phyloP scores from a whole-genome alignment of 2,329 filamentous ascomycete species.

The Neofusicoccum parvum region DNA sequence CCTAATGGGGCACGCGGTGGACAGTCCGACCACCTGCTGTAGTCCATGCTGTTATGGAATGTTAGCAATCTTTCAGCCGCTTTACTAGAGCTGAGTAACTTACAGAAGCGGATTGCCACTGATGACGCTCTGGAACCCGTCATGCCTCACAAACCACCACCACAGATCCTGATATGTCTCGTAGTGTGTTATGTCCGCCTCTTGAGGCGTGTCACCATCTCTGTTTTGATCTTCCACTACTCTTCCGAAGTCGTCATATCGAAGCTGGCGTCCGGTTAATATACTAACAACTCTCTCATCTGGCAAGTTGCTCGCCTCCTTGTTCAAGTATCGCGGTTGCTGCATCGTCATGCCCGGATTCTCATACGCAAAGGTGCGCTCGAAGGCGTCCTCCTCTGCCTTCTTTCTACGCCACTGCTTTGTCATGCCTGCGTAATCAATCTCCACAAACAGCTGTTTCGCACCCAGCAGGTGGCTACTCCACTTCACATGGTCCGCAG shows the following conservation, averaged over 20 bases:
- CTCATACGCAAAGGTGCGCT: slow-evolving; percentile 37
- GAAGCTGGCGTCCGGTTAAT: slow-evolving; percentile 59
- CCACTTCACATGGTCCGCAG: slow-evolving; percentile 94
- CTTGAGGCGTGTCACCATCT: slow-evolving; percentile 35
- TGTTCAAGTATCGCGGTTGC: slow-evolving; percentile 35
- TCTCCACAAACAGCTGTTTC: slow-evolving; percentile 77
- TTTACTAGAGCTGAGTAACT: slow-evolving; percentile 43
- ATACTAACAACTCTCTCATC: slow-evolving; percentile 58
- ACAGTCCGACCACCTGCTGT: slow-evolving; percentile 80
- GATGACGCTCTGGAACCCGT: slow-evolving; percentile 85
- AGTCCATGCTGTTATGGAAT: slow-evolving; percentile 66
- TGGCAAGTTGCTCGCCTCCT: slow-evolving; percentile 23
- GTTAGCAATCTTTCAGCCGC: background rate
- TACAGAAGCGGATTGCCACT: slow-evolving; percentile 85
- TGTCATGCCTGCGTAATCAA: slow-evolving; percentile 75
- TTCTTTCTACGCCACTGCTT: slow-evolving; percentile 69
- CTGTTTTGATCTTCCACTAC: slow-evolving; percentile 42
- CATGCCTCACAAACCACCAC: slow-evolving; percentile 97
- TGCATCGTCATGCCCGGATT: slow-evolving; percentile 37
- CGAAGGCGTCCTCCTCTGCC: slow-evolving; percentile 48
- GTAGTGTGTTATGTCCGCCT: slow-evolving; percentile 72
- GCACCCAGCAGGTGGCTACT: slow-evolving; percentile 87
- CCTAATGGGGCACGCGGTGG: slow-evolving; percentile 82
- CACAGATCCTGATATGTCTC: slow-evolving; percentile 83
- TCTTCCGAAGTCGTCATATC: slow-evolving; percentile 60